Evolutionary conservation across 176 grass and related monocot species (phyloP), one percentile per base, ranked within the genome.

Genomic region (Oropetium thomaeum): DNA sequence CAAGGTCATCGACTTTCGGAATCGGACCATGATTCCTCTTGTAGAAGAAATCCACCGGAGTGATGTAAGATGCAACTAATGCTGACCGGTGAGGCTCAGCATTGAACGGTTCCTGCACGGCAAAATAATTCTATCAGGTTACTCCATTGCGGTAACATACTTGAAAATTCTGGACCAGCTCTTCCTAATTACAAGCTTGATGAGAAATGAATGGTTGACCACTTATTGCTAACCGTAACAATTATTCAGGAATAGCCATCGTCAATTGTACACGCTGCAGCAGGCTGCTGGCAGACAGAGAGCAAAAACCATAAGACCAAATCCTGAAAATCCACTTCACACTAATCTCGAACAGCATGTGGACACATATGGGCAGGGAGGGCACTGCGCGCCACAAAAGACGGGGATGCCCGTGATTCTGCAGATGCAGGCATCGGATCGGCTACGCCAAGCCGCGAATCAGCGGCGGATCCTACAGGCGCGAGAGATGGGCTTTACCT

Each of bases 21-120:
- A 99, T 99, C 20, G 96, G 91, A 53, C 91, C 96, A 88, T 99
- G 96, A 62, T 92, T 99, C 78, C 96, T 95, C 91, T 99, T 99
- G 76, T 90, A 92, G 73, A 99, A 99, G 53, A 92, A 99, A 64
- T 99, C 96, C 15, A 95, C 86, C 7, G 91, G 87, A 29, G 96
- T 99, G 65, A 99, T 86, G 77, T 92, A 99, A 37, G 96, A 95
- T 40, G 63, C 58, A 8, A 95, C 68, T 38, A 95, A 65, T 11
- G 84, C 84, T 35, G 89, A 79, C 16, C 89, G 89, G 54, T 79
- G 81, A 49, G 96, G 96, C 84, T 99, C 96, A 14, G 96, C 96
- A 80, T 99, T 99, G 84, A 99, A 99, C 65, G 96, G 96, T 64
- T 99, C 91, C 96, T 99, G 79, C 69, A 79, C 5, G 66, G 77